Evolutionary conservation across 1,284 basidiomycete genomes (phyloP).

Genomic region (Leccinum proximum): DNA sequence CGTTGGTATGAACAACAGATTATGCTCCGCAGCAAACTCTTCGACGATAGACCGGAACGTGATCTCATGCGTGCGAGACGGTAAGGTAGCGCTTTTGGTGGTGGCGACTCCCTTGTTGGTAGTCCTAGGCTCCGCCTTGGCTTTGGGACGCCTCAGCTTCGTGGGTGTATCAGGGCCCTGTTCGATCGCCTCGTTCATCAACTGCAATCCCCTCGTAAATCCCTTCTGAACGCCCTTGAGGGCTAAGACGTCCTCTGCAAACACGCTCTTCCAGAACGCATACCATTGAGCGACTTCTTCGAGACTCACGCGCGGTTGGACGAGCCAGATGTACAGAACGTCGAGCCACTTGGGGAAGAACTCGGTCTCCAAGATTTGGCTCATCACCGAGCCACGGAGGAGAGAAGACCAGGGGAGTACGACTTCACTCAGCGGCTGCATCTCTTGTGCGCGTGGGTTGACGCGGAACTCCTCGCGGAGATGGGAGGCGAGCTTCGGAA

Average conservation of each 20-base stretch:
- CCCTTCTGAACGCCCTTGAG: constrained; percentile 70
- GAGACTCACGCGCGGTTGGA: constrained; percentile 78
- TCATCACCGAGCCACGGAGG: constrained; percentile 74
- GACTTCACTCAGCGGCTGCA: constrained; percentile 70
- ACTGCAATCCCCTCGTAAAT: constrained; percentile 81
- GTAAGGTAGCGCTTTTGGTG: constrained; percentile 22
- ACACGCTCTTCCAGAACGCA: constrained; percentile 82
- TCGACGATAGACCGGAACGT: constrained; percentile 93
- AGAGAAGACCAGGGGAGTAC: constrained; percentile 78
- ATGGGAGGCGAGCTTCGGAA: constrained; percentile 83
- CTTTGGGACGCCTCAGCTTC: constrained; percentile 65
- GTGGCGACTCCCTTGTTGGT: constrained; percentile 1
- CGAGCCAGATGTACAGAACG: constrained; percentile 89
- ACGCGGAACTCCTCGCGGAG: constrained; percentile 84
- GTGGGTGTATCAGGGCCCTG: constrained; percentile 73
- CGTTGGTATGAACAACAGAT: constrained; percentile 87
- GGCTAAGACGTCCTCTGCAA: constrained; percentile 66
- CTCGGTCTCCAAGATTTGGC: constrained; percentile 82
- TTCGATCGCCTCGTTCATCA: constrained; percentile 93
- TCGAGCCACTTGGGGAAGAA: constrained; percentile 98
- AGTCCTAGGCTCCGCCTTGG: constrained; percentile 37
- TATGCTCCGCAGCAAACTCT: constrained; percentile 79
- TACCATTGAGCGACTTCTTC: constrained; percentile 95
- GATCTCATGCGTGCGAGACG: constrained; percentile 66
- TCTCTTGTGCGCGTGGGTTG: constrained; percentile 88